Evolutionary conservation across 148 eudicot species (phyloP).

Genomic region (Silene latifolia): DNA sequence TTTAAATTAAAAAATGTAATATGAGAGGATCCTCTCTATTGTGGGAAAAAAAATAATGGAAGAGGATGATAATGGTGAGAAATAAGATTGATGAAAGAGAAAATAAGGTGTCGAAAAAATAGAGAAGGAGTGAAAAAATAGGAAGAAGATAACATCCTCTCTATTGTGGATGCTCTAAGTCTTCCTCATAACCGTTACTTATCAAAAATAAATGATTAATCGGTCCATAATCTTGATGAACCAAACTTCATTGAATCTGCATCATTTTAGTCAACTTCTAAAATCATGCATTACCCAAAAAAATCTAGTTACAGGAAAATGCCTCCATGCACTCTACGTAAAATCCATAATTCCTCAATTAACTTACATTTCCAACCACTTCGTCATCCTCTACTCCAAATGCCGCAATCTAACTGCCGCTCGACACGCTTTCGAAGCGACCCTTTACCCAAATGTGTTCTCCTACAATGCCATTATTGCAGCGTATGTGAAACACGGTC

Average conservation of each 20-base stretch:
- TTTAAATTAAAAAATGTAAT: no score
- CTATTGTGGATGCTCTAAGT: no score
- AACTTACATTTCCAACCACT: constrained; percentile 73
- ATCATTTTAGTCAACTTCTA: constrained; percentile 35
- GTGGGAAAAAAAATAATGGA: no score
- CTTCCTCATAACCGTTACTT: no score
- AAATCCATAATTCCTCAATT: constrained; percentile 50
- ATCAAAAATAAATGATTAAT: no score
- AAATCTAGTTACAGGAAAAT: constrained; percentile 52
- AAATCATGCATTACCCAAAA: constrained; percentile 46
- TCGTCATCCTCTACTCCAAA: constrained; percentile 75
- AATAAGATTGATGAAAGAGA: no score
- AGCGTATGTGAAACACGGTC: constrained; percentile 48
- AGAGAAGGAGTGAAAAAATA: no score
- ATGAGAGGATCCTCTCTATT: no score
- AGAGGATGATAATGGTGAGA: no score
- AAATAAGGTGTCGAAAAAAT: no score
- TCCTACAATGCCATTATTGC: constrained; percentile 62
- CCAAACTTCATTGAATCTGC: constrained; percentile 41
- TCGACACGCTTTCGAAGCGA: constrained; percentile 40
- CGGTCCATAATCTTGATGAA: constrained; percentile 30
- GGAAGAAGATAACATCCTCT: no score
- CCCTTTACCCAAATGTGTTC: constrained; percentile 55
- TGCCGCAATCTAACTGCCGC: constrained; percentile 50
- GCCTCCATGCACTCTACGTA: constrained; percentile 57